Evolutionary conservation across 139 green algal species (phyloP).

Genomic region (Micractinium sp.): DNA sequence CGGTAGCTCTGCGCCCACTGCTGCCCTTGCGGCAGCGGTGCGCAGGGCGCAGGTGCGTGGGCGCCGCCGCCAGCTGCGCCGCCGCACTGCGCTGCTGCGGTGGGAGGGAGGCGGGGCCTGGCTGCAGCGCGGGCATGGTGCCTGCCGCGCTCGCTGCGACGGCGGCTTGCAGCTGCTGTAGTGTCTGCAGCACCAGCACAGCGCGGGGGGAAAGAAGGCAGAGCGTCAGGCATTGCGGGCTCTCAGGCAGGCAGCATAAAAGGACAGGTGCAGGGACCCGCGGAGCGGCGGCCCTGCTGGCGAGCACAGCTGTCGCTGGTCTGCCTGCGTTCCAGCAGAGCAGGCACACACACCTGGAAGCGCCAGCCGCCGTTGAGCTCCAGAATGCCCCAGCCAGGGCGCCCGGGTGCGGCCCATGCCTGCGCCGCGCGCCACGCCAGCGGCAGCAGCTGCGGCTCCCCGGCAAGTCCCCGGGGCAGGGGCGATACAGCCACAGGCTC

Average conservation of each 20-base stretch:
- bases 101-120: no score
- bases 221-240: no score
- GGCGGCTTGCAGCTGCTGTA: neutral
- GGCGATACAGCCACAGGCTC: neutral
- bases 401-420: neutral
- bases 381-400: neutral
- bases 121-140: no score
- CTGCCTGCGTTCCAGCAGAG: no score
- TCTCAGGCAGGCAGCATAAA: no score
- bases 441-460: neutral
- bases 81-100: neutral
- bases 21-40: no score
- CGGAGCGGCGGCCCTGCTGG: no score
- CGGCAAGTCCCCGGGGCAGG: neutral
- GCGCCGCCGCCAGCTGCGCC: no score
- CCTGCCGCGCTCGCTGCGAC: neutral
- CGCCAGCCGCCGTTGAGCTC: conserved; percentile 1
- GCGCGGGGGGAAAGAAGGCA: neutral
- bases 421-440: neutral
- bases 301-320: no score
- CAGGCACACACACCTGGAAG: neutral
- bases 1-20: no score
- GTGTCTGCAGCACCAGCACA: neutral
- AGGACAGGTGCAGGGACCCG: no score
- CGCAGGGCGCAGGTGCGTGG: no score